These are phyloP conservation scores for Amphibolis antarctica DNA, from an alignment of 106 monocot genomes.

Conservation along the genomic window DNA sequence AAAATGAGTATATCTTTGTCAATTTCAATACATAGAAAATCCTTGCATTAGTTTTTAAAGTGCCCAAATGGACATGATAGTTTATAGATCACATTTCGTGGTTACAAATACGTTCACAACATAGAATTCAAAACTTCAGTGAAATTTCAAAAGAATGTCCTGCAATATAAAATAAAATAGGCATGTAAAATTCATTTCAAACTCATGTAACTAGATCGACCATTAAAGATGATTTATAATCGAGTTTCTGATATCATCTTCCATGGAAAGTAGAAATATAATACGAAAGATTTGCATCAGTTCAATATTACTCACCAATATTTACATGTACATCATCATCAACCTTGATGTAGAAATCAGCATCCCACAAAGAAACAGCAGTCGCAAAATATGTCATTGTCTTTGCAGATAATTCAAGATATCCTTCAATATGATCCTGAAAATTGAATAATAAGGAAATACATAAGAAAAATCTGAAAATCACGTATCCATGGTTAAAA, in stretches of 20 bases:
- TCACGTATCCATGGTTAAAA: not conserved
- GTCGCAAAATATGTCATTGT: conserved; percentile 87
- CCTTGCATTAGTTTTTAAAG: no score
- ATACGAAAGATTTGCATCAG: not conserved
- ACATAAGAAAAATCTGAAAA: not conserved
- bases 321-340: conserved; percentile 99
- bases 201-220: no score
- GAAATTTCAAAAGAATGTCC: no score
- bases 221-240: no score
- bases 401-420: conserved; percentile 90
- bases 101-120: no score
- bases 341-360: conserved; percentile 89
- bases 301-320: conserved; percentile 41
- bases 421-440: conserved; percentile 96
- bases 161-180: no score
- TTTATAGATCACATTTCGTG: no score
- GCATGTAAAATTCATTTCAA: no score
- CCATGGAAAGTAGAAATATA: not conserved
- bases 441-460: not conserved
- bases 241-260: not conserved
- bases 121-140: no score
- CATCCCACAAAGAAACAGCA: conserved; percentile 89
- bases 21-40: no score
- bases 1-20: no score
- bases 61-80: no score